Percentiles rank a stretch among this genome's conserved stretches.
These are phyloP conservation scores for Fonsecaea nubica DNA, from an alignment of 2,329 filamentous ascomycete species.

Conservation along the genomic window DNA sequence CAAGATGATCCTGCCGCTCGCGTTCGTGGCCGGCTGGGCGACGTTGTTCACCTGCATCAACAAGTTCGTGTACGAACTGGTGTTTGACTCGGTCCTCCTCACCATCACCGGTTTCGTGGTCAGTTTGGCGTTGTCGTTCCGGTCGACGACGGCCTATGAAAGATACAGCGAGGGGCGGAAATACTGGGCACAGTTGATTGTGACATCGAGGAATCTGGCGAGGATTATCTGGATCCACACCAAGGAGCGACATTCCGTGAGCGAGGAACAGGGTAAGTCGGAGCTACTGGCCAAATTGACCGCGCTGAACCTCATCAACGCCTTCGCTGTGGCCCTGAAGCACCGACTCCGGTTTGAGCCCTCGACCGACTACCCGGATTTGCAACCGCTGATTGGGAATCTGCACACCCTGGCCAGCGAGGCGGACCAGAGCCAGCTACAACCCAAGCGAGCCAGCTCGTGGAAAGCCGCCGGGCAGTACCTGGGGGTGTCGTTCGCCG, in stretches of 20 bases:
- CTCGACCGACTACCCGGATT: constrained; percentile 76
- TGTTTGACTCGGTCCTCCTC: constrained; percentile 71
- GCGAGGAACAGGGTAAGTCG: constrained; percentile 60
- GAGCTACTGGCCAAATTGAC: constrained; percentile 74
- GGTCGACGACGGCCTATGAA: constrained; percentile 78
- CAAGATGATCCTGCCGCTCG: constrained; percentile 73
- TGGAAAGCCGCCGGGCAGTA: constrained; percentile 74
- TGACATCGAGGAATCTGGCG: constrained; percentile 63
- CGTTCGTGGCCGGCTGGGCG: constrained; percentile 69
- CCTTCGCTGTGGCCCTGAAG: constrained; percentile 78
- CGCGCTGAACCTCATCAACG: constrained; percentile 77
- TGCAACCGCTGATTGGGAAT: constrained; percentile 72
- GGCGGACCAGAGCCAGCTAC: constrained; percentile 52
- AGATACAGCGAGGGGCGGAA: constrained; percentile 67
- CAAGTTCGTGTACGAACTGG: constrained; percentile 53
- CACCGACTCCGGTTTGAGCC: constrained; percentile 85
- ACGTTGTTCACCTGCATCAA: constrained; percentile 68
- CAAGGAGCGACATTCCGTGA: constrained; percentile 63
- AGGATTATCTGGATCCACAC: constrained; percentile 84
- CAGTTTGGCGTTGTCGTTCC: constrained; percentile 77
- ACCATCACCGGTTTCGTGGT: constrained; percentile 84
- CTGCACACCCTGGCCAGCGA: constrained; percentile 75
- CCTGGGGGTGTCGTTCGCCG: constrained; percentile 76
- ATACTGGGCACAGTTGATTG: constrained; percentile 66
- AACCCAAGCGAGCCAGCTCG: constrained; percentile 54